phyloP scores from a whole-genome alignment of 306 rosid genomes.

The Corylus heterophylla region DNA sequence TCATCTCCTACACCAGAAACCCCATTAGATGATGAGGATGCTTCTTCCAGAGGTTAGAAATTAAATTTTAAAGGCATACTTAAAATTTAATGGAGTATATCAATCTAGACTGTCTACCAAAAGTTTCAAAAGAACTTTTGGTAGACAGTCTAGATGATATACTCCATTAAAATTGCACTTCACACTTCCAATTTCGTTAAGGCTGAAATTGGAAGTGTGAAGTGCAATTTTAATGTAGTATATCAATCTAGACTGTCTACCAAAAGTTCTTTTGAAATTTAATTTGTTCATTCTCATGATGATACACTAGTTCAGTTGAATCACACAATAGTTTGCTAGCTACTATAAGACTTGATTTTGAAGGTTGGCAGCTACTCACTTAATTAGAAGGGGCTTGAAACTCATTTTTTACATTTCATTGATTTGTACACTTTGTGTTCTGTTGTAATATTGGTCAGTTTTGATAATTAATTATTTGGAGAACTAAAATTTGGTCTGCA shows the following conservation, averaged over 20 bases:
- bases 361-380: neutral
- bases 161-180: no score
- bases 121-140: no score
- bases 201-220: neutral
- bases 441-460: neutral
- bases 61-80: neutral
- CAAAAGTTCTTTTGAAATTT: neutral
- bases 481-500: slow-evolving; percentile 9
- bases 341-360: neutral
- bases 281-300: neutral
- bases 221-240: neutral
- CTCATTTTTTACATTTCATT: neutral
- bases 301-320: no score
- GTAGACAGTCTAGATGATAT: no score
- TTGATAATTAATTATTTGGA: neutral
- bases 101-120: no score
- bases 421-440: neutral
- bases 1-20: slow-evolving; percentile 64
- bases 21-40: slow-evolving; percentile 47
- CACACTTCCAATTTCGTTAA: neutral
- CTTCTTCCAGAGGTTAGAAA: slow-evolving; percentile 60
- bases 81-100: no score
- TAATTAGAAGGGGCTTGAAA: neutral
- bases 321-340: neutral
- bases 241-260: neutral